These are phyloP conservation scores for Teunomyces cretensis DNA, from an alignment of 805 yeast species.

Conservation along the genomic window DNA sequence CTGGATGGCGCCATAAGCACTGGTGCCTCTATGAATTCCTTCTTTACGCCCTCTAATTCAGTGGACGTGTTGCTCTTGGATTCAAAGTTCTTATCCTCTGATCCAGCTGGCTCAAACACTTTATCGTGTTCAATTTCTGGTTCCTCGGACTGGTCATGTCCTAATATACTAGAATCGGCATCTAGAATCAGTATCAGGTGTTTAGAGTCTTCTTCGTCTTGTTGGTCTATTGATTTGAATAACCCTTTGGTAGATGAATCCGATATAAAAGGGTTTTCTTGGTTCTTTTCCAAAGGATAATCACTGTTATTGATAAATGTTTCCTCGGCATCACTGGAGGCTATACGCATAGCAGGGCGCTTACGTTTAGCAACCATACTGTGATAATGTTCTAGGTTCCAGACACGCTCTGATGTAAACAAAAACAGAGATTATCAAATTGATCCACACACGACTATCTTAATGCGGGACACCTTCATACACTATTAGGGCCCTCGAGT, in stretches of 20 bases:
- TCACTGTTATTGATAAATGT: slow-evolving; percentile 45
- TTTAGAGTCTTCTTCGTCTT: not conserved
- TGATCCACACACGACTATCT: not conserved
- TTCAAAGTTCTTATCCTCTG: slow-evolving; percentile 2
- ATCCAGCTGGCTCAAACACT: not conserved
- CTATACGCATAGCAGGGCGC: slow-evolving; percentile 11
- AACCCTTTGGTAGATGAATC: not conserved
- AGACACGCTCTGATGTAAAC: slow-evolving; percentile 1
- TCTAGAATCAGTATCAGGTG: not conserved
- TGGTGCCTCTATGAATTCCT: not conserved
- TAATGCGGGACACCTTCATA: not conserved
- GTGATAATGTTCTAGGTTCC: not conserved
- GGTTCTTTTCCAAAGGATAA: slow-evolving; percentile 12
- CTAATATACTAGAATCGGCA: not conserved
- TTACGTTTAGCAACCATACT: slow-evolving; percentile 11
- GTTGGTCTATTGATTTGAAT: not conserved
- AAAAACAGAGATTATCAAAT: not conserved
- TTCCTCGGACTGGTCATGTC: not conserved
- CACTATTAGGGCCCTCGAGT: not conserved
- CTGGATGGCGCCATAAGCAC: not conserved
- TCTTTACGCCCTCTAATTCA: slow-evolving; percentile 5
- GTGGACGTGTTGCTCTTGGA: slow-evolving; percentile 7
- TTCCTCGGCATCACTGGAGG: slow-evolving; percentile 20
- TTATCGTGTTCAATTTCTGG: not conserved
- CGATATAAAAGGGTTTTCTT: slow-evolving; percentile 5